Evolutionary conservation across 164 flowering plant species (phyloP), one percentile per base, ranked within the genome.

Genomic region (Berberis thunbergii): DNA sequence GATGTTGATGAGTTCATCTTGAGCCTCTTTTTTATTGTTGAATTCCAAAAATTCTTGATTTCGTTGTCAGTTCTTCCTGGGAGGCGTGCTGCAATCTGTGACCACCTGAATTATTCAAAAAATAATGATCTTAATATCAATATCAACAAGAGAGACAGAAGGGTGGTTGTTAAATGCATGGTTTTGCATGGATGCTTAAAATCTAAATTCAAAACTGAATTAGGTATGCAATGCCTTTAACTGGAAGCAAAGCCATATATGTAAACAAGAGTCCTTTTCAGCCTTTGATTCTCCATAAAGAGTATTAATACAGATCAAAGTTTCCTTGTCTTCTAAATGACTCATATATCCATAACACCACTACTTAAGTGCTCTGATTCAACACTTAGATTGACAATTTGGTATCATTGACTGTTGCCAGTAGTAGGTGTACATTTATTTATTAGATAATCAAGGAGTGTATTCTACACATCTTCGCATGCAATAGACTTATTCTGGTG

Each of bases 21-120:
- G 61, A 82, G 56, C 69, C 87, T 83, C 58, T 84, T 88, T 81
- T 88, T 88, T 44, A 86, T 68, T 10, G 95, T 80, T 1, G 95
- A 88, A 62, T 88, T 88, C 95, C 95, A 88, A 45, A 84, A 88
- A 45, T 88, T 88, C 83, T 88, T 86, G 38, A 85, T 88, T 64
- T 87, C 90, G 57, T 87, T 87, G 77, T 87, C 95, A 0, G 96
- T 88, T 12, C 96, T 62, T 41, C 96, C 96, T 3, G 96, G 96
- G 55, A 88, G 72, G 39, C 86, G 84, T 3, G 89, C 84, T 1
- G 96, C 96, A n/a, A 86, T 88, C 66, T 81, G 96, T 45, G 96
- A 84, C 96, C 96, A 88, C 73, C 96, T 88, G 76, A 40, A 49
- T 6, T 38, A 45, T 46, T 46, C 1, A 38, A 42, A 63, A 54